Evolutionary conservation across 108 stramenopile species (phyloP).

Genomic region (Cyclotella distinguenda): DNA sequence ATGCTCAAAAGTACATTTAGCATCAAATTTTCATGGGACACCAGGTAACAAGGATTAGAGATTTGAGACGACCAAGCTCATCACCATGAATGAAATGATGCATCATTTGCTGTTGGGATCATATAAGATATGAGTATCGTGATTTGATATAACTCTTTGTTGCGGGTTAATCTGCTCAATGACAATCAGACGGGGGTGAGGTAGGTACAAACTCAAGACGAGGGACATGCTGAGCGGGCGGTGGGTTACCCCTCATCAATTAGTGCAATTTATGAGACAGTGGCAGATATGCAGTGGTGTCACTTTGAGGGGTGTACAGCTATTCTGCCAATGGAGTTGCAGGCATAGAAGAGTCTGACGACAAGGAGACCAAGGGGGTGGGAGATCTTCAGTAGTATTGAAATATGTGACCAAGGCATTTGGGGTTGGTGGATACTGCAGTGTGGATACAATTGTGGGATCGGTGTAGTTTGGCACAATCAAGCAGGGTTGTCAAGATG

Average conservation of each 20-base stretch:
- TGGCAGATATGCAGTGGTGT: slow-evolving; percentile 89
- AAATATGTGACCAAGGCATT: slow-evolving; percentile 72
- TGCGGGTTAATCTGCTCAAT: slow-evolving; percentile 74
- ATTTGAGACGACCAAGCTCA: no score
- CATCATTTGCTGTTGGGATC: no score
- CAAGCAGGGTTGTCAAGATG: neutral
- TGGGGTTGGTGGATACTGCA: slow-evolving; percentile 77
- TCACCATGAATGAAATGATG: no score
- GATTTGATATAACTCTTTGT: no score
- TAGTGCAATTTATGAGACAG: slow-evolving; percentile 75
- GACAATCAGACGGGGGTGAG: no score
- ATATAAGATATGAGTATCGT: no score
- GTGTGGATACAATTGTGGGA: slow-evolving; percentile 68
- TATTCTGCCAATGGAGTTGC: slow-evolving; percentile 65
- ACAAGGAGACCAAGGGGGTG: slow-evolving; percentile 80
- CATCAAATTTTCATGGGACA: no score
- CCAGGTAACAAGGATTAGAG: no score
- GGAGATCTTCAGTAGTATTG: slow-evolving; percentile 87
- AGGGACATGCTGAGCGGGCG: no score
- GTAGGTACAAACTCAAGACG: no score
- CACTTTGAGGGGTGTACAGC: slow-evolving; percentile 85
- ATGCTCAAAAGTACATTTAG: no score
- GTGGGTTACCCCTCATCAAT: no score
- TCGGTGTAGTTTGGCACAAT: slow-evolving; percentile 6
- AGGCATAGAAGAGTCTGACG: slow-evolving; percentile 74